Evolutionary conservation across 495 filamentous ascomycete genomes (phyloP).

Genomic region (Penicillium crystallinum): DNA sequence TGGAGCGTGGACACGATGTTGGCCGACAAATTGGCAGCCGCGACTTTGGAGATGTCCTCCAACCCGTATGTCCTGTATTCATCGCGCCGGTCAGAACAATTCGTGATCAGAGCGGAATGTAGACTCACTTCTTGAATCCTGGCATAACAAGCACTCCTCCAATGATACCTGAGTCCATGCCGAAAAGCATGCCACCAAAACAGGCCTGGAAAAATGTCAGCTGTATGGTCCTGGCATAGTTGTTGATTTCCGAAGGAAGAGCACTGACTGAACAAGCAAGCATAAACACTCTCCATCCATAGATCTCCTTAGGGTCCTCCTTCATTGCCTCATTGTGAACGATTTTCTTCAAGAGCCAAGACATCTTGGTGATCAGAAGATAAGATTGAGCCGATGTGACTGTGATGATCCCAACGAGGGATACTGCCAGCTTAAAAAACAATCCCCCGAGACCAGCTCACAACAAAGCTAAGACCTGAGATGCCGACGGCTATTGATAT

Average conservation of each 20-base stretch:
- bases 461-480: neutral
- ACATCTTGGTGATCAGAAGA: slow-evolving; percentile 20
- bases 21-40: slow-evolving; percentile 32
- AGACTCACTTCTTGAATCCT: slow-evolving; percentile 51
- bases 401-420: neutral
- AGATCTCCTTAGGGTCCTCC: slow-evolving; percentile 67
- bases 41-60: slow-evolving; percentile 50
- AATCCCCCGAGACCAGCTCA: neutral
- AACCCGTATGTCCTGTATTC: slow-evolving; percentile 44
- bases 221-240: neutral
- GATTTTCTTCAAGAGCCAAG: slow-evolving; percentile 54
- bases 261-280: slow-evolving; percentile 61
- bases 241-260: neutral
- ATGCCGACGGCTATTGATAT: slow-evolving; percentile 10
- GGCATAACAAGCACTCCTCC: slow-evolving; percentile 61
- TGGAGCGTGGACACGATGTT: slow-evolving; percentile 61
- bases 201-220: slow-evolving; percentile 47
- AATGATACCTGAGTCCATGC: slow-evolving; percentile 68
- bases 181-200: slow-evolving; percentile 70
- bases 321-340: slow-evolving; percentile 78
- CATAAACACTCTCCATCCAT: slow-evolving; percentile 69
- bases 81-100: neutral
- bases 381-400: neutral
- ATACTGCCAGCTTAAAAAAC: neutral
- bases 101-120: neutral